A percentile compares a stretch with the other conserved stretches of the same genome.
Conservation (phyloP, 345 rosid species). For the Aegle marmelos region DNA sequence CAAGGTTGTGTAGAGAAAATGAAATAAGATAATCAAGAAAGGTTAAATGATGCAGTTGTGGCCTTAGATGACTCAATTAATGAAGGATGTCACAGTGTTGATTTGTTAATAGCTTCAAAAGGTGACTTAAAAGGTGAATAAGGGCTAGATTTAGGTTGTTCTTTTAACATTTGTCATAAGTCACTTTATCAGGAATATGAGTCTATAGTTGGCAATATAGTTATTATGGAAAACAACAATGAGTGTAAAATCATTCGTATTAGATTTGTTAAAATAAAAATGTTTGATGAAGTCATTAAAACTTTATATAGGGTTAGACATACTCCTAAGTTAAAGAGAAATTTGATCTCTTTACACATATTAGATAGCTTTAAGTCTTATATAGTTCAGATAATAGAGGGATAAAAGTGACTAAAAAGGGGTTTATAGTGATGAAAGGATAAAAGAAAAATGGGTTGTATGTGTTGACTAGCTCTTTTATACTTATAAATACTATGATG, state of each 20-base stretch:
- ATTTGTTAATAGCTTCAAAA: no score
- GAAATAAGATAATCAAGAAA: no score
- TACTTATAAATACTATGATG: not conserved
- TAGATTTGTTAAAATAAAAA: rapidly evolving
- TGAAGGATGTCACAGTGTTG: no score
- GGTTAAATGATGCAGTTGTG: no score
- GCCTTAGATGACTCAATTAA: no score
- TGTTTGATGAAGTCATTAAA: not conserved
- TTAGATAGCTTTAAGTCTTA: not conserved
- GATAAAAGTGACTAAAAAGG: not conserved
- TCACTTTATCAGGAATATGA: no score
- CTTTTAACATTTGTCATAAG: no score
- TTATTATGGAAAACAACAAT: not conserved
- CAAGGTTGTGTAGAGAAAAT: no score
- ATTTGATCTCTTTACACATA: not conserved
- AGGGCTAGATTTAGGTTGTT: no score
- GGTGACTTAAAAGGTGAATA: no score
- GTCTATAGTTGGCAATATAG: not conserved
- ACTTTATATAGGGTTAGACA: not conserved
- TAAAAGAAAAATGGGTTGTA: not conserved
- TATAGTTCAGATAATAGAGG: not conserved
- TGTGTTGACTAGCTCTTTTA: not conserved
- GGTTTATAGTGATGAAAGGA: not conserved
- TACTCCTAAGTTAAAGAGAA: not conserved
- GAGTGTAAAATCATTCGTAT: not conserved